A percentile compares a stretch with the other conserved stretches of the same genome.
Evolutionary conservation across 208 protist genomes (phyloP).

Genomic region (Trypanosoma caninum): DNA sequence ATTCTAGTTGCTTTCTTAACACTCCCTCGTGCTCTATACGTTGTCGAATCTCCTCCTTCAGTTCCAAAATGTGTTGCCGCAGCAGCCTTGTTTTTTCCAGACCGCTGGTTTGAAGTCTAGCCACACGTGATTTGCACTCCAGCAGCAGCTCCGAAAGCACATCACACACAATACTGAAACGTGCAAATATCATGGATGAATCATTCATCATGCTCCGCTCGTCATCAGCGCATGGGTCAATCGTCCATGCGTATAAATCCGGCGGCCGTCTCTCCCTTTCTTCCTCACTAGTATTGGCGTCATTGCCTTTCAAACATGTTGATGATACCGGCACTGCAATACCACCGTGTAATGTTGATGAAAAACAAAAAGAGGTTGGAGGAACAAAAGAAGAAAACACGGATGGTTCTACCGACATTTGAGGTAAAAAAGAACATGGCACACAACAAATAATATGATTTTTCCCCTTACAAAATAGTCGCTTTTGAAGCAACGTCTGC

Average conservation of each 20-base stretch:
- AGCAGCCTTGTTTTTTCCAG: not conserved
- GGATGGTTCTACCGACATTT: too few relatives aligned
- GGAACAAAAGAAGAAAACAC: too few relatives aligned
- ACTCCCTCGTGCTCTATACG: not conserved
- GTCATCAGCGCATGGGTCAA: not conserved
- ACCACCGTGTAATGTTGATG: too few relatives aligned
- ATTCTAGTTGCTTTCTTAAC: not conserved
- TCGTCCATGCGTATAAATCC: constrained; percentile 3
- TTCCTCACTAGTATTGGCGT: not conserved
- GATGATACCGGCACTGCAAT: too few relatives aligned
- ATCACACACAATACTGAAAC: not conserved
- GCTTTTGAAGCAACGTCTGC: not conserved
- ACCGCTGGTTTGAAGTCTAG: not conserved
- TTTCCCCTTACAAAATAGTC: not conserved
- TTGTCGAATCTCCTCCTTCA: constrained; percentile 5
- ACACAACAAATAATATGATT: not conserved
- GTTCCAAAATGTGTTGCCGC: not conserved
- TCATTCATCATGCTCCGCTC: not conserved
- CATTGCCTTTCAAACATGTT: too few relatives aligned
- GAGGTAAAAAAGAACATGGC: not conserved
- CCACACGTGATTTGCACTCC: constrained; percentile 13
- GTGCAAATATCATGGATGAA: constrained; percentile 7
- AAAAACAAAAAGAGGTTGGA: too few relatives aligned
- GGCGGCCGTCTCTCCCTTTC: not conserved
- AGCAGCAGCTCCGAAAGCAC: constrained; percentile 2